phyloP scores from a whole-genome alignment of 2,329 filamentous ascomycete genomes.

The Sphaceloma murrayae region DNA sequence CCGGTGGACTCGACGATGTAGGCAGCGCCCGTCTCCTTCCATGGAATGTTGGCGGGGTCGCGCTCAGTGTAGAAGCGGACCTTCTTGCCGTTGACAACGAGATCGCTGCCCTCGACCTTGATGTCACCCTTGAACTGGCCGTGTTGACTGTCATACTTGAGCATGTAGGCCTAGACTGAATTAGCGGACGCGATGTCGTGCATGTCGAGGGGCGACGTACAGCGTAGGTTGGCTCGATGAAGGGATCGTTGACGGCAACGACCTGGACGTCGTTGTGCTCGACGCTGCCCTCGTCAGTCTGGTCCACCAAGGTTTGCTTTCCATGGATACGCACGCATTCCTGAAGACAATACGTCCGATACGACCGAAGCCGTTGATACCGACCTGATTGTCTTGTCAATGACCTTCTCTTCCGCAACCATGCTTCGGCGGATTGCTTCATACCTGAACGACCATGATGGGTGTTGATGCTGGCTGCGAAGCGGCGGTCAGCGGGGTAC shows the following conservation, averaged over 20 bases:
- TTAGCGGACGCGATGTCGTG: constrained; percentile 2
- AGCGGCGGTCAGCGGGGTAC: constrained; percentile 19
- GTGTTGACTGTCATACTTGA: constrained; percentile 98
- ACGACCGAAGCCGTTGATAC: constrained; percentile 99
- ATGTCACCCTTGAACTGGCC: constrained; percentile 92
- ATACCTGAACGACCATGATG: constrained; percentile 41
- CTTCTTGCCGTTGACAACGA: constrained; percentile 88
- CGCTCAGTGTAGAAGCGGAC: constrained; percentile 91
- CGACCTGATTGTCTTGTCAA: constrained; percentile 55
- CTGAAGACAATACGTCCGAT: constrained; percentile 99
- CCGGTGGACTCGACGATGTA: constrained; percentile 97
- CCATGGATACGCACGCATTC: constrained; percentile 61
- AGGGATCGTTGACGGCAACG: constrained; percentile 97
- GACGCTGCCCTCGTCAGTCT: constrained; percentile 42
- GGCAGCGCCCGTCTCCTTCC: constrained; percentile 74
- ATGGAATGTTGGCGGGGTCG: constrained; percentile 83
- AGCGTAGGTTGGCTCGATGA: constrained; percentile 96
- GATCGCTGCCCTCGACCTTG: constrained; percentile 58
- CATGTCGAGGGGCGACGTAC: constrained; percentile 50
- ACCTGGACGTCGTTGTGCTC: constrained; percentile 84
- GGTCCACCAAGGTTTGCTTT: constrained; percentile 17
- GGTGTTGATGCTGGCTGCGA: constrained; percentile 19
- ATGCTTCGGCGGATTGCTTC: constrained; percentile 18
- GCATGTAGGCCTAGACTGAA: constrained; percentile 80
- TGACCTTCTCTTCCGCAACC: not conserved